phyloP scores from a whole-genome alignment of 495 filamentous ascomycete species.

The Tricharina praecox region DNA sequence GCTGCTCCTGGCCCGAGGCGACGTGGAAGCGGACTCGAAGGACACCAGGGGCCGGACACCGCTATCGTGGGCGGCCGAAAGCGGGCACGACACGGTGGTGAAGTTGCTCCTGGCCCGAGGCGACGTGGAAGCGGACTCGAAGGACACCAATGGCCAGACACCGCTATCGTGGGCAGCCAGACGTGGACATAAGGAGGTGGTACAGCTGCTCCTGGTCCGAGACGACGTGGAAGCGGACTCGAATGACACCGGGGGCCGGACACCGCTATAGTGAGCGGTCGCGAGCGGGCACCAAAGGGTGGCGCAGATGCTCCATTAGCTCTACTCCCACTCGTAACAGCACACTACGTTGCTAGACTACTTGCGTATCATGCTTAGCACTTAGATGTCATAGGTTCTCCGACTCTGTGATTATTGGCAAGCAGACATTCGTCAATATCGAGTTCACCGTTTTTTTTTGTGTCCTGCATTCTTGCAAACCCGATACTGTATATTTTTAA shows the following conservation, averaged over 20 bases:
- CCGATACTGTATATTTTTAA: too few relatives aligned
- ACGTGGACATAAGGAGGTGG: slow-evolving; percentile 29
- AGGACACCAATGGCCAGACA: slow-evolving; percentile 20
- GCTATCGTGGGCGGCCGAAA: slow-evolving; percentile 11
- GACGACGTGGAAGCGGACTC: slow-evolving; percentile 10
- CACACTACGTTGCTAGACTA: neutral
- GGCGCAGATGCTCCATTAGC: neutral
- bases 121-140: slow-evolving; percentile 13
- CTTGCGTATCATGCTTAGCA: too few relatives aligned
- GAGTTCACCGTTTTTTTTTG: too few relatives aligned
- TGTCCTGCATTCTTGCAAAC: too few relatives aligned
- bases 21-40: slow-evolving; percentile 9
- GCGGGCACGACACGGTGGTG: neutral
- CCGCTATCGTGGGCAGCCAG: slow-evolving; percentile 30
- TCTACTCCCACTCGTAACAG: neutral
- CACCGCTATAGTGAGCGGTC: slow-evolving; percentile 20
- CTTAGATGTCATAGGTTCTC: too few relatives aligned
- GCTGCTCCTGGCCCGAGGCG: slow-evolving; percentile 2
- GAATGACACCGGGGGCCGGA: slow-evolving; percentile 10
- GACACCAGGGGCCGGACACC: slow-evolving; percentile 18
- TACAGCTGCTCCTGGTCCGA: slow-evolving; percentile 3
- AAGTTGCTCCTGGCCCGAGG: neutral
- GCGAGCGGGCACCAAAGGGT: neutral
- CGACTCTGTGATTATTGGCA: too few relatives aligned
- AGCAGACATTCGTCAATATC: too few relatives aligned